Base-by-base conservation (phyloP, 1,284 basidiomycete species). In the Ganoderma meredithae region DNA sequence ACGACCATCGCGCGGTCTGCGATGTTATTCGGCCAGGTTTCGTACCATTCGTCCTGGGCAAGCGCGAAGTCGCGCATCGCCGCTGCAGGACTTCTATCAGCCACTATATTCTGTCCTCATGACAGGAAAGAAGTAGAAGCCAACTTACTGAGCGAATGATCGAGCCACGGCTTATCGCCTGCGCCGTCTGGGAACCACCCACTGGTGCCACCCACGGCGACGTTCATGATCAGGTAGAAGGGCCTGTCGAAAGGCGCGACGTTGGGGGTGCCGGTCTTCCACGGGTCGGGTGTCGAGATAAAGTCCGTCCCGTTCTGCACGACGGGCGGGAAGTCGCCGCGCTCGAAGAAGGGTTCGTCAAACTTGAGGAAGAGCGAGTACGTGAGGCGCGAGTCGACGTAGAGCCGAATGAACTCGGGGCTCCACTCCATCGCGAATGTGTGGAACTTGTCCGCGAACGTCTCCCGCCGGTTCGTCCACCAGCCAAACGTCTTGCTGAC, bases 381-480 rank as follows among this genome's bases (percentile, higher is more conserved):
- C 75, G 89, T 86, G 43, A 95, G 84, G 47, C 91, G 87, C 31
- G 88, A 88, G 80, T 94, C 93, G 75, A 95, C 92, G 76, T 92
- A 95, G 78, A 90, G 84, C 63, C 91, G 88, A 68, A 96, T 83
- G 81, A 92, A 94, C 39, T 88, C 80, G 64, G 90, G 84, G 60
- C 88, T 90, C 95, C 95, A 96, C 79, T 96, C 94, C 59, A 97
- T 80, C 17, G 87, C 84, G 75, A 92, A 96, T 2, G 89, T 93
- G 77, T 95, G 93, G 84, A 90, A 95, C 36, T 78, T 84, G 61
- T 90, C 81, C 72, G 89, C 89, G 77, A 89, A 96, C 67, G 87
- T 86, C 4, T 87, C 84, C 64, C 93, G 86, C 58, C 92, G 87
- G 73, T 90, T 80, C 22, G 84, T 83, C 87, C 91, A 90, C 85